Evolutionary conservation across 2,329 filamentous ascomycete genomes (phyloP).

Genomic region (Xylariaceae sp.): DNA sequence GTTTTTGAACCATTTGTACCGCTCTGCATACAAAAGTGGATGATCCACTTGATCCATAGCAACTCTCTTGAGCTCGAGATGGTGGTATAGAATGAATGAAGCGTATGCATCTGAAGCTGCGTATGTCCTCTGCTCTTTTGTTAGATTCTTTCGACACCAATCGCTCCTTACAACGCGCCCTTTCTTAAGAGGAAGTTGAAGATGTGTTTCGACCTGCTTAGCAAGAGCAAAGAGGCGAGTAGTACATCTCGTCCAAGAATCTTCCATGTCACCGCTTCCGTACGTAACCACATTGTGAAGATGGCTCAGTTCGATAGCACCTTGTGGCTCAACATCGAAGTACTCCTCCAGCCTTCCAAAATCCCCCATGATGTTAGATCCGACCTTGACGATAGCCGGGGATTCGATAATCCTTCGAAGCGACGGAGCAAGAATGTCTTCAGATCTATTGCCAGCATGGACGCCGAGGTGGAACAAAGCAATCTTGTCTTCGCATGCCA

Average conservation of each 20-base stretch:
- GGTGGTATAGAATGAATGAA: background rate
- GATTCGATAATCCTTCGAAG: background rate
- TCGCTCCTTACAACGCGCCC: background rate
- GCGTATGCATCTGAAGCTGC: constrained; percentile 1
- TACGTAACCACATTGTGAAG: background rate
- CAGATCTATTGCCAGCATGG: background rate
- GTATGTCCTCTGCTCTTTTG: background rate
- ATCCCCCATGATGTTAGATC: background rate
- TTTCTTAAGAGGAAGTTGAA: background rate
- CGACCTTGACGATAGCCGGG: background rate
- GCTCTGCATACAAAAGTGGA: background rate
- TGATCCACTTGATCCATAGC: background rate
- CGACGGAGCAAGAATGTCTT: background rate
- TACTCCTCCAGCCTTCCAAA: background rate
- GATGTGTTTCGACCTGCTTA: background rate
- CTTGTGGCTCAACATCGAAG: background rate
- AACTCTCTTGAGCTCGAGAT: background rate
- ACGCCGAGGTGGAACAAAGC: background rate
- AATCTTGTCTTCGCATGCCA: background rate
- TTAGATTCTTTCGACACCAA: background rate
- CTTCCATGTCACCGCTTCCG: background rate
- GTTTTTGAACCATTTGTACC: background rate
- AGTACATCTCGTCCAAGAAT: background rate
- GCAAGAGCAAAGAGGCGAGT: background rate
- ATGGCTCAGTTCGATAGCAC: background rate